phyloP scores from a whole-genome alignment of 129 eudicot genomes.

The Mikania micrantha region DNA sequence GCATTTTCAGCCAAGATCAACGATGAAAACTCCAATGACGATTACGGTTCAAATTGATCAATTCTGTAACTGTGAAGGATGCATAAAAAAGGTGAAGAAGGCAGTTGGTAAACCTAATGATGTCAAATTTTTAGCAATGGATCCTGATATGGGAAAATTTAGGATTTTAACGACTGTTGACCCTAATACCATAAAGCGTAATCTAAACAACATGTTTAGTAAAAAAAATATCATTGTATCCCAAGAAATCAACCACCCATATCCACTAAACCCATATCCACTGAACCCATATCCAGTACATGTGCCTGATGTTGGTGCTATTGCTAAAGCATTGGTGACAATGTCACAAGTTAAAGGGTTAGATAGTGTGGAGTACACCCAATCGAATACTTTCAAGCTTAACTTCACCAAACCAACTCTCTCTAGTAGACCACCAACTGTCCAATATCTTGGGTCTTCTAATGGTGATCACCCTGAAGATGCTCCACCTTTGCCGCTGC shows the following conservation, averaged over 20 bases:
- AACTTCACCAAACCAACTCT: neutral
- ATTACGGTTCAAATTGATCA: neutral
- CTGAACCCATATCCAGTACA: too few relatives aligned
- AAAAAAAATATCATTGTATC: neutral
- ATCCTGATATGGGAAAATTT: neutral
- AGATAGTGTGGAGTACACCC: constrained; percentile 2
- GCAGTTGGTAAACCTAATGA: neutral
- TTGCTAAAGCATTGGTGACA: neutral
- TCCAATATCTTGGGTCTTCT: neutral
- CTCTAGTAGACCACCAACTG: neutral
- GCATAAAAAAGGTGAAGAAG: neutral
- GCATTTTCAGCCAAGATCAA: neutral
- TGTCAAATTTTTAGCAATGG: neutral
- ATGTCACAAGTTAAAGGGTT: neutral
- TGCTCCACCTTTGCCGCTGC: neutral
- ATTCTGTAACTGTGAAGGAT: too few relatives aligned
- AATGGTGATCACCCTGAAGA: neutral
- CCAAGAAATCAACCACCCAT: too few relatives aligned
- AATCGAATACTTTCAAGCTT: neutral
- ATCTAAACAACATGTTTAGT: neutral
- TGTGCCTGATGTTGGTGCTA: neutral
- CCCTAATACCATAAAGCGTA: neutral
- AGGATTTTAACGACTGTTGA: neutral
- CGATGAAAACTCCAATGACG: neutral
- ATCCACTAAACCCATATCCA: too few relatives aligned